A percentile compares a stretch with the other conserved stretches of the same genome.
Conservation (phyloP, 179 eudicot genomes). For the Silene vulgaris region DNA sequence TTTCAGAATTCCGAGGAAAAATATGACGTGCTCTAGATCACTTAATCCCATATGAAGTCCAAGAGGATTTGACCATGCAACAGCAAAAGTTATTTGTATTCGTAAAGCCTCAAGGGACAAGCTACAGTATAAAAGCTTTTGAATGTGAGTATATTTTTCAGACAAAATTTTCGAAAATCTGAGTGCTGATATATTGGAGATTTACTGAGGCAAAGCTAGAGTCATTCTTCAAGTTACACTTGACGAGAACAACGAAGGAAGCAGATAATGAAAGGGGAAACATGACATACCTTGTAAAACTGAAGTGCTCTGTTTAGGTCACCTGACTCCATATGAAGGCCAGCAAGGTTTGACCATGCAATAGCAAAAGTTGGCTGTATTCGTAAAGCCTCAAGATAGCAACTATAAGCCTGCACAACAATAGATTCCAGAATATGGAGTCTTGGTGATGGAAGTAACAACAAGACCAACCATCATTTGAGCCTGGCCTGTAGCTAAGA, state of each 20-base stretch:
- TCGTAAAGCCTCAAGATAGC: constrained; percentile 78
- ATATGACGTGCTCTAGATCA: no score
- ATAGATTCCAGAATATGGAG: constrained; percentile 44
- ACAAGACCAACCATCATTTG: constrained; percentile 37
- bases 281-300: constrained; percentile 62
- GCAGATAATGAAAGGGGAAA: neutral
- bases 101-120: no score
- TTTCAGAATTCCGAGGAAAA: neutral
- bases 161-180: neutral
- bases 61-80: no score
- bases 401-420: constrained; percentile 78
- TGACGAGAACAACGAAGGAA: neutral
- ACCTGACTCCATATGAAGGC: constrained; percentile 92
- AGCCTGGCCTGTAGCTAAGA: constrained; percentile 40
- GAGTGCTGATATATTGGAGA: neutral
- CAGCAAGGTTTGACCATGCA: constrained; percentile 98
- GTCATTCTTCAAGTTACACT: neutral
- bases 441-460: constrained; percentile 41
- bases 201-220: neutral
- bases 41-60: no score
- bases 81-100: no score
- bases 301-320: constrained; percentile 78
- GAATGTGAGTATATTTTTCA: no score
- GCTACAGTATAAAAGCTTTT: no score
- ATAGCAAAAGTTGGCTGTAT: constrained; percentile 88